Conservation (phyloP, 2,329 filamentous ascomycete genomes). For the Fusarium annulatum region DNA sequence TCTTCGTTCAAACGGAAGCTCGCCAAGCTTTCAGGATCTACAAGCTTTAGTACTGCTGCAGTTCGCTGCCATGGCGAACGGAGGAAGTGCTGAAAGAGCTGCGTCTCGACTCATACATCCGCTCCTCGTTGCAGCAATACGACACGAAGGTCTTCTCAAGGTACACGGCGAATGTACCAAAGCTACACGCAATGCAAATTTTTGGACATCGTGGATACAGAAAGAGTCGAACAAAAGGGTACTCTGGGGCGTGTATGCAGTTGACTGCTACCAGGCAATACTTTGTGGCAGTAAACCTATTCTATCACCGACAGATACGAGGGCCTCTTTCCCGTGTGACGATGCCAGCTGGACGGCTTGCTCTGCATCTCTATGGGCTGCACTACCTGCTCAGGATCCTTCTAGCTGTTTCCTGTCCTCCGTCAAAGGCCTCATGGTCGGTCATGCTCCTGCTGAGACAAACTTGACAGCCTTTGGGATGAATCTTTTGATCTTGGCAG, state of each 20-base stretch:
- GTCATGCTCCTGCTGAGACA: neutral
- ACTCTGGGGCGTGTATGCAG: neutral
- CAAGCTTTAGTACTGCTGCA: neutral
- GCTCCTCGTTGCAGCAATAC: neutral
- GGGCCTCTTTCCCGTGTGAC: neutral
- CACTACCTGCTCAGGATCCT: neutral
- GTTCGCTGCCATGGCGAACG: neutral
- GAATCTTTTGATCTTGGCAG: neutral
- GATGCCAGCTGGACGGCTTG: neutral
- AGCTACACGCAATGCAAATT: neutral
- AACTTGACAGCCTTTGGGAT: neutral
- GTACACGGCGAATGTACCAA: neutral
- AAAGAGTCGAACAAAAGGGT: neutral
- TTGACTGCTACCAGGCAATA: neutral
- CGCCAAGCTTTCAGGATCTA: neutral
- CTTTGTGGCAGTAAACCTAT: conserved; percentile 1
- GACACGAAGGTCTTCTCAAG: neutral
- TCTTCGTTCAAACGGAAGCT: neutral
- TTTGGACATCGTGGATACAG: neutral
- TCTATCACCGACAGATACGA: neutral
- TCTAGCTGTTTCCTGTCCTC: neutral
- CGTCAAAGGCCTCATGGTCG: neutral
- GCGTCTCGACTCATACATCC: neutral
- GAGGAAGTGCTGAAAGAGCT: neutral
- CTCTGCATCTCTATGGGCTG: neutral